phyloP scores from a whole-genome alignment of 2,329 filamentous ascomycete species.

The Aspergillus tanneri region DNA sequence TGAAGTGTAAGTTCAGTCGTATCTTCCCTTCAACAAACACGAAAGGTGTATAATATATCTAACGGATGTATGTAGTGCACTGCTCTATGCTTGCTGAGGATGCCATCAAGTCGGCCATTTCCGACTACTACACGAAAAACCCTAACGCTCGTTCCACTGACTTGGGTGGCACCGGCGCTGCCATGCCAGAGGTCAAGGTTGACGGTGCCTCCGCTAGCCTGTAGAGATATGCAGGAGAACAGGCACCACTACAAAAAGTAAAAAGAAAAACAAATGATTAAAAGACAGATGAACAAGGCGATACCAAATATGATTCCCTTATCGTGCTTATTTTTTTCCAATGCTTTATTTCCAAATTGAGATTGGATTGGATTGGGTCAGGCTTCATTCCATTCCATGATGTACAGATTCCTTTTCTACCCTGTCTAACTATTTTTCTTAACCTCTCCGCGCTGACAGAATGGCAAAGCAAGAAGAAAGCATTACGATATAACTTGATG shows the following conservation, averaged over 20 bases:
- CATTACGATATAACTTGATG: constrained; percentile 12
- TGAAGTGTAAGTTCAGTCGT: constrained; percentile 67
- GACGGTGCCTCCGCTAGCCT: constrained; percentile 33
- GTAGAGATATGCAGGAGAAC: constrained; percentile 15
- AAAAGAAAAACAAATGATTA: constrained; percentile 8
- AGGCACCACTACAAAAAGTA: constrained; percentile 13
- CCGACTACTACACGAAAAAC: constrained; percentile 90
- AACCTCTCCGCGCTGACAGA: background rate
- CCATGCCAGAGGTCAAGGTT: constrained; percentile 60
- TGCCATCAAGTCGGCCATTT: constrained; percentile 88
- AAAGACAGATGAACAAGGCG: constrained; percentile 3
- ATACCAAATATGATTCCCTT: constrained; percentile 12
- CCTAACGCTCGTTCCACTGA: constrained; percentile 71
- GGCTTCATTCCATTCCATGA: constrained; percentile 19
- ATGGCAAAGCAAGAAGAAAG: constrained; percentile 17
- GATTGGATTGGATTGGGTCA: constrained; percentile 21
- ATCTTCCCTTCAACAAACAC: background rate
- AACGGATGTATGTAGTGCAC: constrained; percentile 59
- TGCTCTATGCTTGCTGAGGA: constrained; percentile 93
- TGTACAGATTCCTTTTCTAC: constrained; percentile 24
- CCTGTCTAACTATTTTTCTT: constrained; percentile 18
- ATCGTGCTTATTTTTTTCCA: constrained; percentile 7
- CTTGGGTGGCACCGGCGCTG: constrained; percentile 70
- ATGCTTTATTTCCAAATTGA: constrained; percentile 4
- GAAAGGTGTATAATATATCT: constrained; percentile 14